phyloP scores from a whole-genome alignment of 2,329 filamentous ascomycete genomes.

The Ceratocystis smalleyi region DNA sequence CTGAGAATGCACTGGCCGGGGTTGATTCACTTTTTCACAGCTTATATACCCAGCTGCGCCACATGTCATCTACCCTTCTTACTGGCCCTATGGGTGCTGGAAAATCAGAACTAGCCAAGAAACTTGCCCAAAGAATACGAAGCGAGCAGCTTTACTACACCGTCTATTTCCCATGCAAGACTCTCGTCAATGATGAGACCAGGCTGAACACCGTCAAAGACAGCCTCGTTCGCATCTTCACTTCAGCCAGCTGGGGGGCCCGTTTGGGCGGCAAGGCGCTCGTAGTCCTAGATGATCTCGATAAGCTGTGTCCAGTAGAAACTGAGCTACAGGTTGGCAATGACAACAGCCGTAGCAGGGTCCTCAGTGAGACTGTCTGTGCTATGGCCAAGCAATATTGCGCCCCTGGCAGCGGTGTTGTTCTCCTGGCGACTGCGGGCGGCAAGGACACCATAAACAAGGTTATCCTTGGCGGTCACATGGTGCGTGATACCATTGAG shows the following conservation, averaged over 20 bases:
- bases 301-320: constrained; percentile 82
- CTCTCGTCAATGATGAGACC: constrained; percentile 79
- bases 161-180: constrained; percentile 73
- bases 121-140: constrained; percentile 58
- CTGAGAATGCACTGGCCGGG: constrained; percentile 55
- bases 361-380: constrained; percentile 79
- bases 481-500: constrained; percentile 79
- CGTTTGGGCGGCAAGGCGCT: constrained; percentile 68
- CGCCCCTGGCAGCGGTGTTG: constrained; percentile 60
- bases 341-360: constrained; percentile 81
- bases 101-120: constrained; percentile 66
- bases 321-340: constrained; percentile 88
- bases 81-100: constrained; percentile 82
- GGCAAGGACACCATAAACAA: constrained; percentile 86
- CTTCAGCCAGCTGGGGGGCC: constrained; percentile 80
- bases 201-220: constrained; percentile 84
- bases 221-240: constrained; percentile 67
- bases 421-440: constrained; percentile 79
- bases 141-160: constrained; percentile 63
- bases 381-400: constrained; percentile 75
- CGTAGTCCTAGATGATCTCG: constrained; percentile 82
- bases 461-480: constrained; percentile 76
- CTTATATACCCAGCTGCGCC: constrained; percentile 59
- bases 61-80: constrained; percentile 76
- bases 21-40: constrained; percentile 64